Percentiles rank a stretch among this genome's conserved stretches.
phyloP scores from a whole-genome alignment of 495 filamentous ascomycete genomes.

The Lasiosphaeris hirsuta region DNA sequence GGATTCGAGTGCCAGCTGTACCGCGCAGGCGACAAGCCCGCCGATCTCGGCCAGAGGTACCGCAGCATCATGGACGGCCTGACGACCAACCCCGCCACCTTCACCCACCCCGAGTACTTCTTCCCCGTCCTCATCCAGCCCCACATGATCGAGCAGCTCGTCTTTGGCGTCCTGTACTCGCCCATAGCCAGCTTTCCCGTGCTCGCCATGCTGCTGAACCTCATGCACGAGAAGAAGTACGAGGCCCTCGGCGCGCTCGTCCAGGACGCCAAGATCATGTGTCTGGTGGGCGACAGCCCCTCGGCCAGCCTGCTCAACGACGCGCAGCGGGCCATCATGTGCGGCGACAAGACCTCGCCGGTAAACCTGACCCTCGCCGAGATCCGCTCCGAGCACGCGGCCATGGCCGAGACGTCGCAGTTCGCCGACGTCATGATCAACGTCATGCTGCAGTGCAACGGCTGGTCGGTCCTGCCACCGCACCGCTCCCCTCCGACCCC shows the following conservation, averaged over 20 bases:
- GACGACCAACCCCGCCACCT: constrained; percentile 44
- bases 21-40: constrained; percentile 32
- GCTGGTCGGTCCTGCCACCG: constrained; percentile 32
- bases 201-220: constrained; percentile 29
- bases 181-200: constrained; percentile 32
- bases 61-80: constrained; percentile 37
- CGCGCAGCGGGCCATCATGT: constrained; percentile 41
- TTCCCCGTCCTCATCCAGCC: constrained; percentile 35
- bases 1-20: constrained; percentile 32
- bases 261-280: constrained; percentile 25
- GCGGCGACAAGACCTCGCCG: constrained; percentile 43
- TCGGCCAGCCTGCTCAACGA: constrained; percentile 47
- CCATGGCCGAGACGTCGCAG: constrained; percentile 34
- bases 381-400: constrained; percentile 33
- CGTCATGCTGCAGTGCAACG: constrained; percentile 42
- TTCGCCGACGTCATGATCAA: constrained; percentile 46
- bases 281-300: constrained; percentile 31
- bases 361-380: constrained; percentile 39
- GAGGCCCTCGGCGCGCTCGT: constrained; percentile 9
- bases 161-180: constrained; percentile 36
- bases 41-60: constrained; percentile 44
- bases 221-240: constrained; percentile 17
- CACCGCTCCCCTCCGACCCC: neutral
- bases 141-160: constrained; percentile 29
- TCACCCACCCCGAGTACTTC: constrained; percentile 32